Base-by-base conservation (phyloP, 345 rosid species). In the Pugionium dolabratum region DNA sequence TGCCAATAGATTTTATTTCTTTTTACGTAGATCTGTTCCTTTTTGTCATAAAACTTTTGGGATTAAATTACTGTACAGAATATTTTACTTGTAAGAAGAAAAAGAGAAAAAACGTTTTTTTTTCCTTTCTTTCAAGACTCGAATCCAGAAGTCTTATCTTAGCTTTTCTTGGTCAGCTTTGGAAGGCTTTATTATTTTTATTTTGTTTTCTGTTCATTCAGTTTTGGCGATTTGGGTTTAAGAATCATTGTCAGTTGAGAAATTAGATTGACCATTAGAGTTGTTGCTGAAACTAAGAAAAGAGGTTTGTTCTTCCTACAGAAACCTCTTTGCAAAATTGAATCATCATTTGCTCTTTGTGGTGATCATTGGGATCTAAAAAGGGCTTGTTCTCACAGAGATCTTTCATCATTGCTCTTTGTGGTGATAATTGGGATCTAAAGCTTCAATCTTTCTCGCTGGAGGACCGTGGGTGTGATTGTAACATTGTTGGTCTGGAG, bases 401-500 rank as follows among this genome's bases (percentile, higher is more conserved):
- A 62, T 62, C 56, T 61, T 2, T 40, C 54, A 74, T 54, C 69
- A 72, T 53, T 54, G 73, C 54, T 62, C 55, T 8, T 63, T 42
- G 61, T 66, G 35, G 63, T 71, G 76, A 50, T 64, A 47, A 50
- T 7, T 3, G 64, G 32, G 62, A 70, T 54, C 72, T 74, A 66
- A 86, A 91, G 96, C 83, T 81, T 84, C 74, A 87, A 40, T 74
- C 87, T 55, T 62, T 75, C 86, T 72, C 88, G n/a, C 63, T 79
- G 49, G 92, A 80, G 73, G 79, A 72, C 66, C 67, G 82, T 37
- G 86, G 96, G 74, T 66, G 69, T 70, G 73, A 80, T 43, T 84
- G 80, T 70, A 52, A 71, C 78, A 35, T 74, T 74, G 96, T 81
- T 85, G 97, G 85, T 79, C 95, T 94, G 91, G 99, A 94, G 79